These are phyloP conservation scores for Emiliania huxleyi DNA, from an alignment of 78 protist species.

Conservation along the genomic window DNA sequence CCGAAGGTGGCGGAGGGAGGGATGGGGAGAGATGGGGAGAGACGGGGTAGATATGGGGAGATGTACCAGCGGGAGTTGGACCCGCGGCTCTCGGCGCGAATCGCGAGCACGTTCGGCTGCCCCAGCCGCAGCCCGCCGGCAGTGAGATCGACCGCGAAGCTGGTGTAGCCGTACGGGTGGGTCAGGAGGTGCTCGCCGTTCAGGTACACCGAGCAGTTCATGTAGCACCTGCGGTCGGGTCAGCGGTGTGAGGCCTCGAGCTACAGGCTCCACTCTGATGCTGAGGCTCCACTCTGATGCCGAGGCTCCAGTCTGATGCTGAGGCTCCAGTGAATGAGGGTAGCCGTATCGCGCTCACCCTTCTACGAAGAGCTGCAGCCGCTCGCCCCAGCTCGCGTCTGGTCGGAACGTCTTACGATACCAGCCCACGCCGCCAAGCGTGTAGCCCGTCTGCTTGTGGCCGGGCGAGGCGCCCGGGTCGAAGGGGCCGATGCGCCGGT, in stretches of 20 bases:
- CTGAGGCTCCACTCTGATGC: too few species aligned
- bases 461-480: neutral
- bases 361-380: too few species aligned
- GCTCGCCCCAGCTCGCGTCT: too few species aligned
- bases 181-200: neutral
- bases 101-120: neutral
- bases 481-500: neutral
- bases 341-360: too few species aligned
- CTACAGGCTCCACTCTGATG: too few species aligned
- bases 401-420: neutral
- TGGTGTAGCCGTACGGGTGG: neutral
- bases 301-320: too few species aligned
- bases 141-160: neutral
- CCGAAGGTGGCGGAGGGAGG: too few species aligned
- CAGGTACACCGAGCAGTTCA: neutral
- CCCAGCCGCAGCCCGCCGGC: neutral
- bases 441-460: neutral
- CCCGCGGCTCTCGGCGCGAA: neutral
- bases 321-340: too few species aligned
- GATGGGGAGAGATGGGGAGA: too few species aligned
- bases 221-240: too few species aligned
- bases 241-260: too few species aligned
- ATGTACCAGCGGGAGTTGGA: neutral
- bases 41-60: too few species aligned
- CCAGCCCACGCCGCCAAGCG: neutral